These are phyloP conservation scores for Aspergillaceae sp. DNA, from an alignment of 2,329 filamentous ascomycete species.

Conservation along the genomic window DNA sequence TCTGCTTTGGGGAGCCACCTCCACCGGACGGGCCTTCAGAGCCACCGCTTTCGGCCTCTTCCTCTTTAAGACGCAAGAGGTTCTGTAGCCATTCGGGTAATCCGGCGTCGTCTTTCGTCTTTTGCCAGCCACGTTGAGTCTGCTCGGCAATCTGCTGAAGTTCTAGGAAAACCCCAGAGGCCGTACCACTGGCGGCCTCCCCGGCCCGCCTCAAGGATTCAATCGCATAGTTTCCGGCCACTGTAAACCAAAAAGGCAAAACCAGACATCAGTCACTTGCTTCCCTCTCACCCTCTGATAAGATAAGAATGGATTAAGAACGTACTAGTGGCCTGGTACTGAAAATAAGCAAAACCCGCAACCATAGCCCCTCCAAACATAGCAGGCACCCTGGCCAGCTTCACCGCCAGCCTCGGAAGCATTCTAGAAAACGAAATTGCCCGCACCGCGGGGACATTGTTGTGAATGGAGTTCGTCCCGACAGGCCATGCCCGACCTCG, in stretches of 20 bases:
- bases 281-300: background rate
- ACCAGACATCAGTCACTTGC: background rate
- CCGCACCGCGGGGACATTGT: slow-evolving; percentile 58
- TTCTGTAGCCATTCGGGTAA: slow-evolving; percentile 72
- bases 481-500: slow-evolving; percentile 65
- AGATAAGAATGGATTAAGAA: slow-evolving; percentile 12
- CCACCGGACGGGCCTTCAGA: slow-evolving; percentile 35
- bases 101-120: slow-evolving; percentile 68
- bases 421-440: slow-evolving; percentile 58
- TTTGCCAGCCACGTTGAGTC: slow-evolving; percentile 71
- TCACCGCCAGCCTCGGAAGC: slow-evolving; percentile 81
- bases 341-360: slow-evolving; percentile 80
- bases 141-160: slow-evolving; percentile 69
- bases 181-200: slow-evolving; percentile 61
- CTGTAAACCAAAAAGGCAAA: slow-evolving; percentile 26
- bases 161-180: slow-evolving; percentile 60
- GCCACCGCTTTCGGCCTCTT: slow-evolving; percentile 41
- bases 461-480: slow-evolving; percentile 68
- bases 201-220: slow-evolving; percentile 67
- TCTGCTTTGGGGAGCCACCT: slow-evolving; percentile 47
- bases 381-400: slow-evolving; percentile 78
- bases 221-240: slow-evolving; percentile 67
- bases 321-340: slow-evolving; percentile 88
- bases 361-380: slow-evolving; percentile 85
- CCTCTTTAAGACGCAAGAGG: slow-evolving; percentile 56